A percentile compares a stretch with the other conserved stretches of the same genome.
phyloP scores from a whole-genome alignment of 2,329 filamentous ascomycete species.

The Ceratocystis ficicola region DNA sequence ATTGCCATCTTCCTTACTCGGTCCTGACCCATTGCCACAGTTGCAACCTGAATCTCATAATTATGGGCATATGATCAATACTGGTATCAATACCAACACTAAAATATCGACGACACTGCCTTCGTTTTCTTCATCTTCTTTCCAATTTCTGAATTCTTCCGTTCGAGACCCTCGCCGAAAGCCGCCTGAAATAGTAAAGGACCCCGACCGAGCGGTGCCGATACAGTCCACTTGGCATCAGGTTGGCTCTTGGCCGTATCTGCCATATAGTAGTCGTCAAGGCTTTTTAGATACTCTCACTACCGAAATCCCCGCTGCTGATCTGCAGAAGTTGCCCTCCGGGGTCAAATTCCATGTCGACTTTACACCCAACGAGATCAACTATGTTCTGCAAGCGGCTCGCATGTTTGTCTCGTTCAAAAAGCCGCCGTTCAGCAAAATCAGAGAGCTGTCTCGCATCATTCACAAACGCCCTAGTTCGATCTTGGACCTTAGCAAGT shows the following conservation, averaged over 20 bases:
- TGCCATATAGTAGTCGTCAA: conserved; percentile 1
- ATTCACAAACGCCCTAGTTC: conserved; percentile 21
- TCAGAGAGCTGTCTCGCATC: conserved; percentile 24
- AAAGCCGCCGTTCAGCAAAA: conserved; percentile 14
- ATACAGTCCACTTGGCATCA: conserved; percentile 5
- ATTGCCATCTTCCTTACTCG: not conserved
- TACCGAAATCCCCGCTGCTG: not conserved
- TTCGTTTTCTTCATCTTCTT: not conserved
- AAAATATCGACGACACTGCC: no score
- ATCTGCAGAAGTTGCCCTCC: not conserved
- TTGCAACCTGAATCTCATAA: no score
- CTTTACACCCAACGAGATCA: conserved; percentile 33
- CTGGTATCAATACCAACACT: no score
- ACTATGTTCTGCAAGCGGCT: conserved; percentile 23
- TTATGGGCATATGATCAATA: not conserved
- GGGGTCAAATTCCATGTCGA: conserved; percentile 33
- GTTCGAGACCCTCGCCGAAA: not conserved
- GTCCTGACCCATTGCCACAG: not conserved
- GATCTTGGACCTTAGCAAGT: conserved; percentile 17
- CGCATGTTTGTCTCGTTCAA: conserved; percentile 15
- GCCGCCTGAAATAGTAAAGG: not conserved
- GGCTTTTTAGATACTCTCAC: not conserved
- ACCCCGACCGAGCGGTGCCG: not conserved
- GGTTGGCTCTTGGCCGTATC: conserved; percentile 6
- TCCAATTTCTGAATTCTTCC: not conserved